Conservation (phyloP, 257 asterid genomes). For the Gynochthodes officinalis region DNA sequence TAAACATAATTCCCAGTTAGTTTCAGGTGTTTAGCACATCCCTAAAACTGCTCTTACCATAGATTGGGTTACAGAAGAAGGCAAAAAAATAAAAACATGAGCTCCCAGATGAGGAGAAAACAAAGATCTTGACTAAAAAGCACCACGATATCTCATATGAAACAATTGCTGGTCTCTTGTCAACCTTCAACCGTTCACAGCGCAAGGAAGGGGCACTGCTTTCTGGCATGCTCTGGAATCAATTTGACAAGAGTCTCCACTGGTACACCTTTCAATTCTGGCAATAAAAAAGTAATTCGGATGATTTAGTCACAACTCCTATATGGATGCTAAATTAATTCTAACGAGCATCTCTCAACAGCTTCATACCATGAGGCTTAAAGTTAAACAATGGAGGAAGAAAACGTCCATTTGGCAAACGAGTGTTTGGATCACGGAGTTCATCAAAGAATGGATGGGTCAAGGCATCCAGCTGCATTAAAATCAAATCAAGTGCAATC, state of each 20-base stretch:
- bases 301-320: not conserved
- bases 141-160: slow-evolving; percentile 13
- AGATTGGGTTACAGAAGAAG: slow-evolving; percentile 1
- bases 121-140: slow-evolving; percentile 2
- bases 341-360: not conserved
- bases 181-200: slow-evolving; percentile 35
- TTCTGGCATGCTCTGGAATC: slow-evolving; percentile 83
- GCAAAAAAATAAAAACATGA: slow-evolving; percentile 8
- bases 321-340: not conserved
- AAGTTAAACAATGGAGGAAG: slow-evolving; percentile 62
- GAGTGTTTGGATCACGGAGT: slow-evolving; percentile 49
- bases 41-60: slow-evolving; percentile 33
- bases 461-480: slow-evolving; percentile 48
- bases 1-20: slow-evolving; percentile 15
- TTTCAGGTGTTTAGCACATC: slow-evolving; percentile 15
- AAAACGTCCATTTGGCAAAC: slow-evolving; percentile 55
- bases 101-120: slow-evolving; percentile 2
- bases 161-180: slow-evolving; percentile 13
- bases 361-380: slow-evolving; percentile 46
- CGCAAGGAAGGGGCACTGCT: slow-evolving; percentile 64
- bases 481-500: slow-evolving; percentile 1
- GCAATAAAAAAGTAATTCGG: slow-evolving; percentile 13
- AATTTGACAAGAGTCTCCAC: slow-evolving; percentile 55
- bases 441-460: slow-evolving; percentile 53
- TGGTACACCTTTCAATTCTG: slow-evolving; percentile 85